Conservation (phyloP, 2,329 filamentous ascomycete genomes). For the Dendrostoma leiphaemia region DNA sequence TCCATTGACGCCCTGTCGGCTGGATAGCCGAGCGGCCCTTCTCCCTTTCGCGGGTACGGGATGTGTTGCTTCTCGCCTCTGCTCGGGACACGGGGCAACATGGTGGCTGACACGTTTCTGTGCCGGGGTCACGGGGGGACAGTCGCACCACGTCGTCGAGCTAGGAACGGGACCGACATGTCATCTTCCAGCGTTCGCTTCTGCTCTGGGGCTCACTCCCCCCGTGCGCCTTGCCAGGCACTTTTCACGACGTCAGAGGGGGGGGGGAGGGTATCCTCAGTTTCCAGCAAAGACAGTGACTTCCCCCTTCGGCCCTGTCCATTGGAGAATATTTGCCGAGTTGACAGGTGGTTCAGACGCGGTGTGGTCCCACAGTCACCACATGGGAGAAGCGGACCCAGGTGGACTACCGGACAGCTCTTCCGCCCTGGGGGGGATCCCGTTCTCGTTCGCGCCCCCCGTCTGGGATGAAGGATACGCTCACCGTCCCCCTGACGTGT, state of each 20-base stretch:
- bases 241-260: neutral
- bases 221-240: neutral
- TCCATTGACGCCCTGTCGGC: conserved; percentile 8
- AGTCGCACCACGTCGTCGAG: conserved; percentile 2
- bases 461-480: neutral
- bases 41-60: conserved; percentile 2
- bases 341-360: conserved; percentile 16
- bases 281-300: conserved; percentile 1
- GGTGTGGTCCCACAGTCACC: neutral
- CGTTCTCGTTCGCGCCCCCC: neutral
- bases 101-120: conserved; percentile 14
- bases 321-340: conserved; percentile 15
- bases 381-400: conserved; percentile 8
- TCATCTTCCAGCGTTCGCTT: neutral
- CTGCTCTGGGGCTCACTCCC: neutral
- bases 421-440: conserved; percentile 5
- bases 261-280: neutral
- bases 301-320: neutral
- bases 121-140: neutral
- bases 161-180: neutral
- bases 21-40: conserved; percentile 4
- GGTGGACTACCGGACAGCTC: conserved; percentile 7
- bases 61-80: neutral
- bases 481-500: neutral
- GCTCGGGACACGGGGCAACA: neutral